Base-by-base conservation (phyloP, 805 yeast species). In the Kodamaea nitidulidarum region DNA sequence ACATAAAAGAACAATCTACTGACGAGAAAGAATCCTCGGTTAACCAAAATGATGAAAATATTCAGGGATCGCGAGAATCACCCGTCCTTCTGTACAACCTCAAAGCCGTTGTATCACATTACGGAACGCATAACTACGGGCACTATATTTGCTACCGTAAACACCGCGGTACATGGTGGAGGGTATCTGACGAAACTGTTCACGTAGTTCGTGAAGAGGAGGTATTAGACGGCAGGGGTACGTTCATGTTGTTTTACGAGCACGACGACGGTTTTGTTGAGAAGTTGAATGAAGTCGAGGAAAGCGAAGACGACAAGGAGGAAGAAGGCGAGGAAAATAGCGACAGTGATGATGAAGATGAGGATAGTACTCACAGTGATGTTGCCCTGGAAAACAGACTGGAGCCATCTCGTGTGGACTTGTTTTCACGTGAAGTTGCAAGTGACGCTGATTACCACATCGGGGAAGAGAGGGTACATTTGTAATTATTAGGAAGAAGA, bases 71-170 rank as follows among this genome's bases (percentile, higher is more conserved):
- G n/a, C n/a, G n/a, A n/a, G n/a, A n/a, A 10, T 12, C 15, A 5
- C 31, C 78, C 2, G 68, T 72, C 2, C 57, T 83, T 32, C 65
- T 72, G 3, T 91, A 91, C 58, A 72, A 79, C 28, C 70, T 91
- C 45, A 85, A 85, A 54, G 86, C 96, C 1, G 93, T 86, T 1
- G 85, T 91, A 32, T 81, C 91, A 1, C 98, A 91, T 60, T 90
- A 83, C 58, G 98, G 98, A 35, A 84, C 96, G 1, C 97, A 93
- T 52, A 88, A 91, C 52, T 93, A 88, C 57, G 98, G 98, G n/a
- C 98, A 91, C 60, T 91, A 91, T 56, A 85, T 91, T 44, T 88
- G 95, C 30, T 91, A 76, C 64, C 78, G 97, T 54, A 82, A 79
- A 52, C 74, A 67, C 42, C 75, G 95, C 48, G 93, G 90, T 2